These are phyloP conservation scores for Mortierella sp. DNA, from an alignment of 371 early-diverging fungal genomes.

Conservation along the genomic window DNA sequence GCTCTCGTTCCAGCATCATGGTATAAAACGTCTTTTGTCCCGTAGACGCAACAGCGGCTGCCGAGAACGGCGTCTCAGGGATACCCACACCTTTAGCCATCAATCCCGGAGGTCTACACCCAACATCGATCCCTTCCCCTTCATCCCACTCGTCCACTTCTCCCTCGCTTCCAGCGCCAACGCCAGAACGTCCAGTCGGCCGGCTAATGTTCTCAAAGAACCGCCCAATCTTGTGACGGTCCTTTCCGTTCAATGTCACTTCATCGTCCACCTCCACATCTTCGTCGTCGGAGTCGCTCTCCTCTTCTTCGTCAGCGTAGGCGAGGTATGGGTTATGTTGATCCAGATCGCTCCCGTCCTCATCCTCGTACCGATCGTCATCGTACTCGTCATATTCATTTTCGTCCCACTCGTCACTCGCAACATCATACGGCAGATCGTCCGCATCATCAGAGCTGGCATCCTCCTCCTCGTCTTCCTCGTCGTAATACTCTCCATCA, in stretches of 20 bases:
- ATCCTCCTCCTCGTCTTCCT: constrained; percentile 11
- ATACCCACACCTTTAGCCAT: neutral
- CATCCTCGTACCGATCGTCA: constrained; percentile 40
- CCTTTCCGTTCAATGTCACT: constrained; percentile 40
- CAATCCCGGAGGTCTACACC: constrained; percentile 39
- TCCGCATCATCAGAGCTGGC: constrained; percentile 33
- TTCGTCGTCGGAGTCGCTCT: constrained; percentile 18
- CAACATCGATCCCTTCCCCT: constrained; percentile 41
- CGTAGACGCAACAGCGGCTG: neutral
- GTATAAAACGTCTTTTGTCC: constrained; percentile 43
- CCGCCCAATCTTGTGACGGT: constrained; percentile 53
- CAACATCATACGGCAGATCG: constrained; percentile 45
- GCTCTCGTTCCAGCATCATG: constrained; percentile 41
- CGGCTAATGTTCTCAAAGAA: constrained; percentile 31
- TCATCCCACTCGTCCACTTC: constrained; percentile 44
- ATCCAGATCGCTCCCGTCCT: constrained; percentile 27
- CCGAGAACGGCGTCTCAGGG: constrained; percentile 1
- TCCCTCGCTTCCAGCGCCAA: constrained; percentile 2
- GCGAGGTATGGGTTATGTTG: constrained; percentile 62
- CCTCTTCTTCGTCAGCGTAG: constrained; percentile 24
- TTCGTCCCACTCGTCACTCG: constrained; percentile 54
- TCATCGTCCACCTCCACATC: constrained; percentile 28
- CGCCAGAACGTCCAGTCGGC: neutral
- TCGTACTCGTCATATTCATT: constrained; percentile 50
- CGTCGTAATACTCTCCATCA: neutral